These are phyloP conservation scores for Marasmius fiardii DNA, from an alignment of 1,284 basidiomycete species.

Conservation along the genomic window DNA sequence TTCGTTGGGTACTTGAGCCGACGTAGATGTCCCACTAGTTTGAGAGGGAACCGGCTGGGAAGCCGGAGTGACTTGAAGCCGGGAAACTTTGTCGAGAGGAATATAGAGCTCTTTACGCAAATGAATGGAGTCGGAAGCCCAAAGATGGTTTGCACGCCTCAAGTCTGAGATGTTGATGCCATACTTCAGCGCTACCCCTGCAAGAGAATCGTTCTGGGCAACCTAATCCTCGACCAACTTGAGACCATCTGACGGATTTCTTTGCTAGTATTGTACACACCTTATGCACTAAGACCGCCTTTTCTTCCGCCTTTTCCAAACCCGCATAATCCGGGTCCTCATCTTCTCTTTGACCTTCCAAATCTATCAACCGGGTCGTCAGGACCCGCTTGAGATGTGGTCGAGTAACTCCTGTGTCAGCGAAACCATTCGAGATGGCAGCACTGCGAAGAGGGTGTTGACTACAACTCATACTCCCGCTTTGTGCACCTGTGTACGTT, in stretches of 20 bases:
- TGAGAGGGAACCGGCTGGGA: not conserved
- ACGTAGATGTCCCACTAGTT: not conserved
- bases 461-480: not conserved
- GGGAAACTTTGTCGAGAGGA: conserved; percentile 45
- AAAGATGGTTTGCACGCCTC: conserved; percentile 84
- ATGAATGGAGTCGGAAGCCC: conserved; percentile 88
- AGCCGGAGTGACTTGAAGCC: not conserved
- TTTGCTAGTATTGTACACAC: conserved; percentile 26
- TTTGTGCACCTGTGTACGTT: not conserved
- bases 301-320: conserved; percentile 31
- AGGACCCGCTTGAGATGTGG: conserved; percentile 40
- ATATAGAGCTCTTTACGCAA: conserved; percentile 80
- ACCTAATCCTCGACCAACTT: conserved; percentile 44
- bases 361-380: conserved; percentile 28
- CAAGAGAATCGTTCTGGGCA: conserved; percentile 69
- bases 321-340: conserved; percentile 13
- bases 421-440: not conserved
- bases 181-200: conserved; percentile 84
- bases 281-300: conserved; percentile 53
- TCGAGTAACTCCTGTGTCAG: conserved; percentile 30
- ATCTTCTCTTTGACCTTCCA: conserved; percentile 16
- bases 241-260: not conserved
- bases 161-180: conserved; percentile 82
- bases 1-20: not conserved
- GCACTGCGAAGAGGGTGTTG: conserved; percentile 11